phyloP scores from a whole-genome alignment of 805 yeast species.

The Limtongia smithiae region DNA sequence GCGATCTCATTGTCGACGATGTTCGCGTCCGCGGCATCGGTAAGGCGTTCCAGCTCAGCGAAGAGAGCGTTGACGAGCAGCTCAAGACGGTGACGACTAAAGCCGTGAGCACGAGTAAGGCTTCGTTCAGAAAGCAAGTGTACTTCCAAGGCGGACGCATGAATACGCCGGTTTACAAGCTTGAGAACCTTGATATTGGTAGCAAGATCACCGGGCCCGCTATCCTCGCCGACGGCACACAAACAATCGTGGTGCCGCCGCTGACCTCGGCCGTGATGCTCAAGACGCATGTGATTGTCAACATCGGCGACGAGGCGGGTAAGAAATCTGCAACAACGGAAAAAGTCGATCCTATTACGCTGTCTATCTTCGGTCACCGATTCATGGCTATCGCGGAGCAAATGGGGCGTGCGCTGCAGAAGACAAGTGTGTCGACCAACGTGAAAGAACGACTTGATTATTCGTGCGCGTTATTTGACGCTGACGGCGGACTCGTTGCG shows the following conservation, averaged over 20 bases:
- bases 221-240: conserved; percentile 73
- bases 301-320: conserved; percentile 30
- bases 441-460: conserved; percentile 81
- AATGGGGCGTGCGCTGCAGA: conserved; percentile 77
- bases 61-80: conserved; percentile 52
- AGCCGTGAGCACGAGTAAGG: conserved; percentile 3
- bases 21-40: conserved; percentile 72
- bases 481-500: conserved; percentile 74
- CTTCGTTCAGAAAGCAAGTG: conserved; percentile 43
- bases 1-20: conserved; percentile 65
- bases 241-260: conserved; percentile 72
- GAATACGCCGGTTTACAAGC: conserved; percentile 52
- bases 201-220: conserved; percentile 64
- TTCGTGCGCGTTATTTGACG: conserved; percentile 78
- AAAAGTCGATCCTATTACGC: conserved; percentile 62
- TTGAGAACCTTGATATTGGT: conserved; percentile 56
- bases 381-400: conserved; percentile 91
- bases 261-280: conserved; percentile 53
- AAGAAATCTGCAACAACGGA: conserved; percentile 7
- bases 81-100: conserved; percentile 38
- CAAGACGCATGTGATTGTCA: conserved; percentile 59
- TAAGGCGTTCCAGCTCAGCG: conserved; percentile 46
- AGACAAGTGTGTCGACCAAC: conserved; percentile 76
- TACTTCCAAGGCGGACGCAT: conserved; percentile 51
- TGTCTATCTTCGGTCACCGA: conserved; percentile 76